Evolutionary conservation across 139 green algal genomes (phyloP), one percentile per base, ranked within the genome.

Genomic region (Closterium sp.): DNA sequence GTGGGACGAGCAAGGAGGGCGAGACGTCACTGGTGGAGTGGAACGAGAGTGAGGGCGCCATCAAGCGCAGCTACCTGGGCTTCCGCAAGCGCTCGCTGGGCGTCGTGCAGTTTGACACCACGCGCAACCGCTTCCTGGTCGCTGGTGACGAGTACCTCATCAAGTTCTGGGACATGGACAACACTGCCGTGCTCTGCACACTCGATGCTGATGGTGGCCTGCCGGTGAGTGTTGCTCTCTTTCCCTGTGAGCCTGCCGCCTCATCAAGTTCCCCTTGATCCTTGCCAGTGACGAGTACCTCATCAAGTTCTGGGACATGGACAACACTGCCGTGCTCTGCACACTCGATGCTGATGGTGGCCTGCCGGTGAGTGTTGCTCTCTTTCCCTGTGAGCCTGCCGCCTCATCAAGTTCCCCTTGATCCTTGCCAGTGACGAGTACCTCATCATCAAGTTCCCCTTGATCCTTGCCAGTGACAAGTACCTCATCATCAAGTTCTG

Each of bases 81-180:
- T 95, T 94, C 87, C 90, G 90, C 29, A 94, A 91, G 62, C 31
- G 85, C 85, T 91, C 31, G 13, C 84, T 94, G n/a, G 92, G 90
- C 11, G 92, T 94, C 10, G 79, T 94, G 31, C 92, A 94, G 86
- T 95, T 95, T 89, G 91, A 95, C 91, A 95, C 93, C 45, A 94
- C 86, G 30, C 73, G 87, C 31, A 94, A 95, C 85, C 91, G 87
- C 62, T 95, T 94, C 73, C 84, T 95, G 1, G 91, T 85, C 27
- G 93, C 91, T 3, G 93, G 93, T n/a, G 93, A 95, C 73, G 93
- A 92, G 88, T 91, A 70, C 85, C 62, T 86, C 17, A 87, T 95
- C 89, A 95, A 95, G 91, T 93, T 95, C 84, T 95, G 93, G 93
- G 91, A 95, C 73, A 95, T 95, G 93, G 93, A 95, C 88, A 91